Evolutionary conservation across 176 grass and related monocot species (phyloP).

Genomic region (Calamus simplicifolius): DNA sequence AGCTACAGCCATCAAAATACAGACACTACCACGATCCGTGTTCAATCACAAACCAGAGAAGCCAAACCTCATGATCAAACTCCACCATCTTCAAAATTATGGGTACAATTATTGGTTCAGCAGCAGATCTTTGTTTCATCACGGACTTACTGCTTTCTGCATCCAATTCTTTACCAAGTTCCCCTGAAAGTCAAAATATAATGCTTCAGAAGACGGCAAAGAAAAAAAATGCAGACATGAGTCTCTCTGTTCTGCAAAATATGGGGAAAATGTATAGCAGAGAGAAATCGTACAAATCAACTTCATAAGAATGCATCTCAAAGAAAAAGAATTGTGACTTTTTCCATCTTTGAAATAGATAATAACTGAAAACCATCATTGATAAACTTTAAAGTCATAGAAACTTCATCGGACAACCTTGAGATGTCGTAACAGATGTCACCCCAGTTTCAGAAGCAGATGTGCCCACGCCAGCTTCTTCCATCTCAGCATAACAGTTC

Average conservation of each 20-base stretch:
- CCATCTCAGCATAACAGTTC: conserved; percentile 20
- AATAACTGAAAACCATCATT: conserved; percentile 8
- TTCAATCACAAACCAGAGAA: not conserved
- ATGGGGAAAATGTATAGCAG: not conserved
- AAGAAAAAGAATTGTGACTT: not conserved
- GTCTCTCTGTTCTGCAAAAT: not conserved
- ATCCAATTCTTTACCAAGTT: conserved; percentile 42
- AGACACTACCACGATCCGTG: no score
- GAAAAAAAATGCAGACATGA: conserved; percentile 1
- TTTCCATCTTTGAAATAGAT: conserved; percentile 2
- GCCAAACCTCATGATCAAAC: conserved; percentile 92
- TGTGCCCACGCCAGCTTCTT: conserved; percentile 16
- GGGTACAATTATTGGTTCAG: conserved; percentile 78
- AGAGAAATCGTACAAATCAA: no score
- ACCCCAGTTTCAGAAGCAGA: conserved; percentile 22
- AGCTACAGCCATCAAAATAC: no score
- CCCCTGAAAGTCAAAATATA: conserved; percentile 32
- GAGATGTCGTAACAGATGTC: conserved; percentile 13
- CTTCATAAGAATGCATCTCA: no score
- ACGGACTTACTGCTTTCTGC: conserved; percentile 24
- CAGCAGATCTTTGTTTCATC: conserved; percentile 59
- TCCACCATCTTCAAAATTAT: conserved; percentile 95
- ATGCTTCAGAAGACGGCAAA: conserved; percentile 3
- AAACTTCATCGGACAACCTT: conserved; percentile 30
- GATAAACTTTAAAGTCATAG: conserved; percentile 6